Conservation (phyloP, 768 basidiomycete species). For the Boletus tomentosulus region DNA sequence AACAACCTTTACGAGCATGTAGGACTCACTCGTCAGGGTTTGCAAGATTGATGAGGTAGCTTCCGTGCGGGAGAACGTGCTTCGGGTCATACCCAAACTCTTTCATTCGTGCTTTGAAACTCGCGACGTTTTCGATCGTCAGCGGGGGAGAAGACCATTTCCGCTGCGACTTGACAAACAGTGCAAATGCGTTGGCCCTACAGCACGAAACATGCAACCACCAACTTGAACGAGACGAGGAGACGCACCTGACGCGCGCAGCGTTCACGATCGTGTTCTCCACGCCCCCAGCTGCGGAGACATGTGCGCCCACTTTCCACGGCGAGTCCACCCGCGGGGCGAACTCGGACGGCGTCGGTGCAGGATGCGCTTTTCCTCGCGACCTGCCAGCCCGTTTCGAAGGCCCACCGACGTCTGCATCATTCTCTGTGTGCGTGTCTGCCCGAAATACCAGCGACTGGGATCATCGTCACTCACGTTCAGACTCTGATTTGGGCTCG, state of each 20-base stretch:
- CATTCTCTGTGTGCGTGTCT: not conserved
- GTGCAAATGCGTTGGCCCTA: constrained; percentile 78
- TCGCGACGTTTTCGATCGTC: constrained; percentile 43
- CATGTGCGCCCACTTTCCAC: constrained; percentile 83
- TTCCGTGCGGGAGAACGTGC: constrained; percentile 79
- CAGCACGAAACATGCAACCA: not conserved
- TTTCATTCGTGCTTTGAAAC: constrained; percentile 60
- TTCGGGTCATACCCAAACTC: constrained; percentile 56
- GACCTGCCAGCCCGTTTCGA: constrained; percentile 4
- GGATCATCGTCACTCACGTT: constrained; percentile 9
- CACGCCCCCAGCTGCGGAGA: constrained; percentile 76
- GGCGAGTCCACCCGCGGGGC: constrained; percentile 28
- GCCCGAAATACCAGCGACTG: not conserved
- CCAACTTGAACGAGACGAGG: not conserved
- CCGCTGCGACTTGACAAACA: constrained; percentile 82
- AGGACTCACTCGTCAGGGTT: constrained; percentile 68
- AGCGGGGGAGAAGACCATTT: constrained; percentile 72
- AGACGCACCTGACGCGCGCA: constrained; percentile 56
- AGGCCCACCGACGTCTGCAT: not conserved
- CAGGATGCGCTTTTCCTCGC: constrained; percentile 6
- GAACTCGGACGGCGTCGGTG: constrained; percentile 25
- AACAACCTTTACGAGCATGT: not conserved
- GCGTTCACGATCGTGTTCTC: constrained; percentile 72
- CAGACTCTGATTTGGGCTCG: not conserved
- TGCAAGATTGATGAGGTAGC: constrained; percentile 80